Conservation (phyloP, 176 grass and related monocot species). For the Carex littledalei region DNA sequence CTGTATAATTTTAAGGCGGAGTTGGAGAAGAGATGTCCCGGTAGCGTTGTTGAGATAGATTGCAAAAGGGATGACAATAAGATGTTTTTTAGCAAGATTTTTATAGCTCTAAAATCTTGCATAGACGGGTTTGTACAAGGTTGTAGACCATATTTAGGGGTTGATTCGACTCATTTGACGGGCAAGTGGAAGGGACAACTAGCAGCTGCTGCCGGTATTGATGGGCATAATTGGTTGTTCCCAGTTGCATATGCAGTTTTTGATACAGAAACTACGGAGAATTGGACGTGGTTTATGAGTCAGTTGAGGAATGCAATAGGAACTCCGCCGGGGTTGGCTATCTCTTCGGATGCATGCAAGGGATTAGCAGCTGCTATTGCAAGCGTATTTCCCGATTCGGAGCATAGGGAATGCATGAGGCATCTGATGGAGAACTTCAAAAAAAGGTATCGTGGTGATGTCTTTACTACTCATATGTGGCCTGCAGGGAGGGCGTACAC, state of each 20-base stretch:
- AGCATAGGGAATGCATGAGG: slow-evolving; percentile 4
- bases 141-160: too few species aligned
- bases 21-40: neutral
- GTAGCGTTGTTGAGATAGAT: slow-evolving; percentile 20
- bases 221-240: too few species aligned
- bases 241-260: too few species aligned
- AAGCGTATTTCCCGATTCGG: neutral
- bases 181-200: too few species aligned
- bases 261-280: too few species aligned
- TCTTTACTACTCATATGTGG: slow-evolving; percentile 17
- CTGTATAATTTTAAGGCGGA: neutral
- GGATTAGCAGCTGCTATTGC: neutral
- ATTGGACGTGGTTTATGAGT: too few species aligned
- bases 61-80: neutral
- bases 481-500: neutral
- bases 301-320: too few species aligned
- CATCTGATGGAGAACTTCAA: slow-evolving; percentile 12
- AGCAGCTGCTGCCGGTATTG: too few species aligned
- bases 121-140: neutral
- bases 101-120: slow-evolving; percentile 8
- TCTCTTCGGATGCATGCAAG: slow-evolving; percentile 17
- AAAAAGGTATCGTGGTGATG: neutral
- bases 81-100: neutral
- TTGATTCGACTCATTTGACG: too few species aligned
- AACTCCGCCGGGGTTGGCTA: neutral